Percentiles rank a stretch among this genome's conserved stretches.
phyloP scores from a whole-genome alignment of 164 flowering plant species.

The Aristolochia californica region DNA sequence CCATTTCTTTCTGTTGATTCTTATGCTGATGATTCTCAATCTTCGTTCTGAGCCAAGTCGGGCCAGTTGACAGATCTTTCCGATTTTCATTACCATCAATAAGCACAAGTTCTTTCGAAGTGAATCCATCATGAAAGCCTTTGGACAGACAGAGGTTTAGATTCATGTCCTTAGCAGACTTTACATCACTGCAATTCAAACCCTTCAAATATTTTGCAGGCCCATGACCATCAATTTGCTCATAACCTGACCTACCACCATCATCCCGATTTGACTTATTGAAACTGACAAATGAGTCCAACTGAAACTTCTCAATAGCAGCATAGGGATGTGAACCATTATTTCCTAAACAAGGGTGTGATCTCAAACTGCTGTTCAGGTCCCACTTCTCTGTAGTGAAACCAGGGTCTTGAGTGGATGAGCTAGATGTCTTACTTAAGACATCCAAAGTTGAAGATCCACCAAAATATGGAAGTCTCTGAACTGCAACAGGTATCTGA shows the following conservation, averaged over 20 bases:
- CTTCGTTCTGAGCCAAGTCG: constrained; percentile 26
- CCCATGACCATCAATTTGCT: constrained; percentile 12
- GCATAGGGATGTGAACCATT: constrained; percentile 18
- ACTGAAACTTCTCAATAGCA: no score
- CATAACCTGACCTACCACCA: constrained; percentile 11
- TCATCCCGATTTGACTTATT: constrained; percentile 7
- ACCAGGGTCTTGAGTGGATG: constrained; percentile 8
- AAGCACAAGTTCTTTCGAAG: constrained; percentile 11
- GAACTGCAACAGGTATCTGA: constrained; percentile 16
- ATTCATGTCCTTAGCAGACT: constrained; percentile 24
- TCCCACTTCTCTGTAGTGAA: constrained; percentile 13
- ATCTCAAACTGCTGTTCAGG: constrained; percentile 7
- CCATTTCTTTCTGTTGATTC: no score
- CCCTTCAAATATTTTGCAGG: constrained; percentile 18
- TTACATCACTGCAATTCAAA: constrained; percentile 23
- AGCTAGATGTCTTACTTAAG: constrained; percentile 6
- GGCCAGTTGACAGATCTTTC: constrained; percentile 14
- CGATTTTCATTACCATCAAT: constrained; percentile 22
- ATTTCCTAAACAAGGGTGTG: constrained; percentile 12
- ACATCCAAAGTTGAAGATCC: constrained; percentile 2
- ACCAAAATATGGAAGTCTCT: constrained; percentile 14
- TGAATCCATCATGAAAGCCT: constrained; percentile 15
- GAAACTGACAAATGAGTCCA: no score
- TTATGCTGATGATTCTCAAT: background rate
- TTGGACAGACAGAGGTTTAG: constrained; percentile 27